A percentile compares a stretch with the other conserved stretches of the same genome.
Conservation (phyloP, 257 asterid species). For the Asclepias syriaca region DNA sequence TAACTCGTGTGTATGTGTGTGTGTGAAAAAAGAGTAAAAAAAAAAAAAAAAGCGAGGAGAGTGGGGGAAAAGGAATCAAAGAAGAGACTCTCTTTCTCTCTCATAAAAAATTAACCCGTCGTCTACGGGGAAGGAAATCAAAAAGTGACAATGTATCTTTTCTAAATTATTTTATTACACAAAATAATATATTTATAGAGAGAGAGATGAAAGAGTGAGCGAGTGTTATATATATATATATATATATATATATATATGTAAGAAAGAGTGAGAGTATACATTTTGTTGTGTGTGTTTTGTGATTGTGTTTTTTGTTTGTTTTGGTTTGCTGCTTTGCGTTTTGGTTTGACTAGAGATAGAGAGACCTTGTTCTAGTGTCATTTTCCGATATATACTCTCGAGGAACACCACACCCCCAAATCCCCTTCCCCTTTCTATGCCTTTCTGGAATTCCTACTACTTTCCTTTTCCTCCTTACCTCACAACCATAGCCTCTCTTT, state of each 20-base stretch:
- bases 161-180: background rate
- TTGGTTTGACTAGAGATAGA: constrained; percentile 52
- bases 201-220: too few relatives aligned
- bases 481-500: background rate
- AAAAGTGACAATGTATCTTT: constrained; percentile 44
- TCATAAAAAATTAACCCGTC: constrained; percentile 65
- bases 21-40: constrained; percentile 1
- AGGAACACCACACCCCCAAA: constrained; percentile 53
- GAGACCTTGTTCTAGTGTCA: constrained; percentile 72
- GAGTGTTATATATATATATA: background rate
- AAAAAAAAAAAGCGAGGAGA: constrained; percentile 43
- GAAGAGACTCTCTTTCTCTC: constrained; percentile 44
- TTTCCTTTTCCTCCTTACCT: constrained; percentile 6
- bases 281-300: constrained; percentile 11
- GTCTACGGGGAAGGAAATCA: constrained; percentile 68
- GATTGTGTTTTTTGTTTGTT: constrained; percentile 16
- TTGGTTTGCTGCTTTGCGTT: constrained; percentile 2
- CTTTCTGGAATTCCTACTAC: constrained; percentile 26
- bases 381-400: constrained; percentile 87
- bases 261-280: background rate
- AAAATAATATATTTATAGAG: background rate
- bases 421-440: constrained; percentile 21
- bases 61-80: constrained; percentile 75
- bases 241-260: background rate
- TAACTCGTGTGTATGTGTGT: constrained; percentile 15